These are phyloP conservation scores for Blastobotrys parvus DNA, from an alignment of 805 yeast species.

Conservation along the genomic window DNA sequence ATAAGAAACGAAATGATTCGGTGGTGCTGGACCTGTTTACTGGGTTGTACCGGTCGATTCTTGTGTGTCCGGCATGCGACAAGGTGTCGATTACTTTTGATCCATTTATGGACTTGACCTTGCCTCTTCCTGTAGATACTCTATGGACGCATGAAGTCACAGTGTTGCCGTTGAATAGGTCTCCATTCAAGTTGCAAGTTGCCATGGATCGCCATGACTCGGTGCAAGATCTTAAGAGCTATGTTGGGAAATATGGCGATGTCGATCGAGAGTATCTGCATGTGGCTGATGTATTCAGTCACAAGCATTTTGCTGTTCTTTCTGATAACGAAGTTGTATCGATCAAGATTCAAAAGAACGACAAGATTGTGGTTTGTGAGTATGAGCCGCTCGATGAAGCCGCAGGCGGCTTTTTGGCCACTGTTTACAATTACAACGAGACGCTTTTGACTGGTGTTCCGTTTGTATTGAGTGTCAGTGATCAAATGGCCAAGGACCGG, in stretches of 20 bases:
- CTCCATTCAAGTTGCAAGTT: slow-evolving; percentile 29
- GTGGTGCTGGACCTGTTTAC: slow-evolving; percentile 78
- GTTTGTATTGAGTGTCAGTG: slow-evolving; percentile 53
- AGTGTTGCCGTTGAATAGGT: slow-evolving; percentile 50
- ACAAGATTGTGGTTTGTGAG: slow-evolving; percentile 61
- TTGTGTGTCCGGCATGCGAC: slow-evolving; percentile 77
- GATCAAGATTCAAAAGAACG: slow-evolving; percentile 56
- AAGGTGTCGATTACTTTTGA: slow-evolving; percentile 84
- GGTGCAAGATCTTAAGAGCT: slow-evolving; percentile 51
- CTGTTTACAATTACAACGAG: no score
- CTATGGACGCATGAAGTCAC: slow-evolving; percentile 62
- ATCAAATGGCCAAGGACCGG: slow-evolving; percentile 46
- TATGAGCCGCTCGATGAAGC: slow-evolving; percentile 16
- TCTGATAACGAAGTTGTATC: slow-evolving; percentile 50
- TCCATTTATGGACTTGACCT: slow-evolving; percentile 82
- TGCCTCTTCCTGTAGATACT: slow-evolving; percentile 75
- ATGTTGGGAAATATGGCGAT: slow-evolving; percentile 42
- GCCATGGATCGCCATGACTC: slow-evolving; percentile 62
- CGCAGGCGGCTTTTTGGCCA: background rate
- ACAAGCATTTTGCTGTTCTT: slow-evolving; percentile 61
- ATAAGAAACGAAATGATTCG: slow-evolving; percentile 75
- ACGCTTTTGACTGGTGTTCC: no score
- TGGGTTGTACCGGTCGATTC: slow-evolving; percentile 83
- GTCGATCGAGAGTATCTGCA: slow-evolving; percentile 33
- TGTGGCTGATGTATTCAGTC: slow-evolving; percentile 56